Base-by-base conservation (phyloP, 2,329 filamentous ascomycete species). In the Cladosporium cucumerinum region DNA sequence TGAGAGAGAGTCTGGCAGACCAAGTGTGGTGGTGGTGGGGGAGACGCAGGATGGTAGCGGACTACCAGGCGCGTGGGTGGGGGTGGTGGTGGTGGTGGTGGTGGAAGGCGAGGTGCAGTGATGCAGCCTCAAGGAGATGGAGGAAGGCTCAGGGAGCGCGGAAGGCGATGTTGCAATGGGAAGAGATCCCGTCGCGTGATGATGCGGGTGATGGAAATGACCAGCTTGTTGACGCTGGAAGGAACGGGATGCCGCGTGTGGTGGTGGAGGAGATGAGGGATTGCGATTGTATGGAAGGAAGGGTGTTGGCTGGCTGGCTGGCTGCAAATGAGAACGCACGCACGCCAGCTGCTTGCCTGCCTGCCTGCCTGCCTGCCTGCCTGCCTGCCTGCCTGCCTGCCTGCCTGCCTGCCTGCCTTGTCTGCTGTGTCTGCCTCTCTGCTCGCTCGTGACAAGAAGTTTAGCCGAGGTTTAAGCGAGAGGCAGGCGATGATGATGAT, bases 81-180 rank as follows among this genome's bases (percentile, higher is more conserved):
- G 23, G 49, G 49, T 23, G 49, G 49, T 61, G 59, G 30, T 61
- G 26, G 54, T 18, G 49, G 49, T 23, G 49, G 49, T 61, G 59
- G 30, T 61, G 26, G 46, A 26, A 30, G 59, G 23, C 48, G 59
- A 61, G 59, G 59, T 61, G 59, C 59, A 54, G 28, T 32, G 43
- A 61, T 61, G 59, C 59, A 61, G 59, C 59, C 60, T 62, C 60
- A 52, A 55, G 59, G 60, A 62, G 60, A 52, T 55, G 60, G 34
- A 30, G 60, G 4, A 23, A 43, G 34, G 60, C 60, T 62, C 60
- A 62, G 49, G 60, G 60, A 62, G 49, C 32, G 60, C 60, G 49
- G 34, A 23, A 12, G 21, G 49, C 49, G 60, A 25, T 62, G 60
- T 10, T 51, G 60, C 59, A 36, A 61, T 32, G 59, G 48, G 39